Evolutionary conservation across 495 filamentous ascomycete genomes (phyloP).

Genomic region (Aspergillus affinis): DNA sequence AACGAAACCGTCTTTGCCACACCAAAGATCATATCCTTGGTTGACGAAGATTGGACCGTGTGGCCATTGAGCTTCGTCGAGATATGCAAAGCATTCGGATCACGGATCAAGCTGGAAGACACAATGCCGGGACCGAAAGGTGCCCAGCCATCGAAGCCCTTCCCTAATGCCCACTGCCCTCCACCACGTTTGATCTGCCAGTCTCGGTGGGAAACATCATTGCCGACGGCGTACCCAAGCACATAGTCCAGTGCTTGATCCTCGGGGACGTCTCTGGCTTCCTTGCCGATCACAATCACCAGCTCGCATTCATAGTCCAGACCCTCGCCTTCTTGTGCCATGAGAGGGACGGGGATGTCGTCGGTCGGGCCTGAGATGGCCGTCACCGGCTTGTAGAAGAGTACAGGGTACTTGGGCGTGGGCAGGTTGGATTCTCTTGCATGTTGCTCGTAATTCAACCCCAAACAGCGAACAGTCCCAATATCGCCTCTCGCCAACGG

Average conservation of each 20-base stretch:
- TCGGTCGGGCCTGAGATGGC: slow-evolving; percentile 69
- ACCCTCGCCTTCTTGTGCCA: slow-evolving; percentile 60
- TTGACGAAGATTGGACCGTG: slow-evolving; percentile 70
- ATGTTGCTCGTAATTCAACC: slow-evolving; percentile 80
- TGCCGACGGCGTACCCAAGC: slow-evolving; percentile 76
- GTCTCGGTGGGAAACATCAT: slow-evolving; percentile 81
- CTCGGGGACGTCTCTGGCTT: slow-evolving; percentile 66
- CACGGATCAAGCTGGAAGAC: slow-evolving; percentile 59
- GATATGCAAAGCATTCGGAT: slow-evolving; percentile 69
- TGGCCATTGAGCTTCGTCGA: slow-evolving; percentile 69
- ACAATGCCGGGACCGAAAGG: slow-evolving; percentile 83
- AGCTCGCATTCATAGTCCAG: slow-evolving; percentile 88
- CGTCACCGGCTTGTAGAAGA: slow-evolving; percentile 84
- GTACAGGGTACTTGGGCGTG: slow-evolving; percentile 70
- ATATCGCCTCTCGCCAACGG: slow-evolving; percentile 69
- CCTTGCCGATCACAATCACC: slow-evolving; percentile 73
- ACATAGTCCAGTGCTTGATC: slow-evolving; percentile 69
- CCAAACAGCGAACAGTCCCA: slow-evolving; percentile 74
- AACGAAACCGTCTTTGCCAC: slow-evolving; percentile 73
- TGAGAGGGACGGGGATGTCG: slow-evolving; percentile 60
- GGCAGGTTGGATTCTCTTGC: slow-evolving; percentile 76
- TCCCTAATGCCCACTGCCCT: slow-evolving; percentile 79
- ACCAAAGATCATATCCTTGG: slow-evolving; percentile 79
- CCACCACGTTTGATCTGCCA: slow-evolving; percentile 80
- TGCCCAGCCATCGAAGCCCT: slow-evolving; percentile 90